phyloP scores from a whole-genome alignment of 78 protist species.

The Neovahlkampfia damariscottae region DNA sequence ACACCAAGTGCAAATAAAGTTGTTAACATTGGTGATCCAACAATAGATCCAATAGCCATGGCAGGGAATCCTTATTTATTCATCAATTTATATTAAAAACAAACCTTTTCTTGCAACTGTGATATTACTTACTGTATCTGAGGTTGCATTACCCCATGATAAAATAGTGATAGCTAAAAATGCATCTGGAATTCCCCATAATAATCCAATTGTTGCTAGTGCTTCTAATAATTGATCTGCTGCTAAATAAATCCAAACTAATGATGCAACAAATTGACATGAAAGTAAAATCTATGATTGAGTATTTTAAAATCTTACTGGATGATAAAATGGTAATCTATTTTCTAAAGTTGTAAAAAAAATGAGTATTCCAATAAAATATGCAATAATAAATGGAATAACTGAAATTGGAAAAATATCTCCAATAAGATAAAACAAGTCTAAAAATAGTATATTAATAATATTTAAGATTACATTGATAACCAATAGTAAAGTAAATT shows the following conservation, averaged over 20 bases:
- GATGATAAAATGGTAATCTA: not conserved
- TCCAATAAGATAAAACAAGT: too few relatives aligned
- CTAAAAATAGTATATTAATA: too few relatives aligned
- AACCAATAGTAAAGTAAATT: not conserved
- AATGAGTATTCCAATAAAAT: not conserved
- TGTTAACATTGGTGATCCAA: conserved; percentile 13
- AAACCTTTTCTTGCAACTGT: too few relatives aligned
- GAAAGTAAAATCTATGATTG: not conserved
- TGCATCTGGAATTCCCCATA: not conserved
- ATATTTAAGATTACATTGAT: not conserved
- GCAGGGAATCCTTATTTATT: conserved; percentile 2
- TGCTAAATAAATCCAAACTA: not conserved
- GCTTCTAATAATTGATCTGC: not conserved
- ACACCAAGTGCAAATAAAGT: not conserved
- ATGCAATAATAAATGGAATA: not conserved
- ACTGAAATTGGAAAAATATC: not conserved
- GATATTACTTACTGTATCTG: too few relatives aligned
- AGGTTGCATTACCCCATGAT: not conserved
- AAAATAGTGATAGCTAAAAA: not conserved
- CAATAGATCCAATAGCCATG: conserved; percentile 21
- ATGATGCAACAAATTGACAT: not conserved
- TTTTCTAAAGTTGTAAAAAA: not conserved
- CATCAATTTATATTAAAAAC: too few relatives aligned
- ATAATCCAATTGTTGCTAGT: not conserved
- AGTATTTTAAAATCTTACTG: too few relatives aligned